These are phyloP conservation scores for Hypoxylon sp. DNA, from an alignment of 2,329 filamentous ascomycete genomes.

Conservation along the genomic window DNA sequence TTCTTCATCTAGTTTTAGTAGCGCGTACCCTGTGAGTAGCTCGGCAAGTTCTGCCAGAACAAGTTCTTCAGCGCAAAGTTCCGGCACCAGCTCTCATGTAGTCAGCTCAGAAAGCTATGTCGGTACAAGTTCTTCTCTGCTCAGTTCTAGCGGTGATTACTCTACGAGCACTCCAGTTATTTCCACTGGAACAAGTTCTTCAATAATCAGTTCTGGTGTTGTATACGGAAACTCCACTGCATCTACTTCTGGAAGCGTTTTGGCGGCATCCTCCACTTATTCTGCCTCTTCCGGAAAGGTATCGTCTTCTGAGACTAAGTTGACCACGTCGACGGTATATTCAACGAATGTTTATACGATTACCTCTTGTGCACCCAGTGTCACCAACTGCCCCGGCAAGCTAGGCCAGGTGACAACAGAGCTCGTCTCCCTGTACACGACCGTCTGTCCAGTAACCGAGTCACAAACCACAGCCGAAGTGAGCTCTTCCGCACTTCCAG, in stretches of 20 bases:
- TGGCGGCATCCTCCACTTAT: conserved; percentile 23
- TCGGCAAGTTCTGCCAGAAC: background rate
- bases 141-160: conserved; percentile 17
- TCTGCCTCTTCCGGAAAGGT: conserved; percentile 32
- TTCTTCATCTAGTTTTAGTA: conserved; percentile 19
- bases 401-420: conserved; percentile 52
- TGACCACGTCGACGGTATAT: conserved; percentile 51
- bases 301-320: conserved; percentile 22
- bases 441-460: conserved; percentile 49
- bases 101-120: conserved; percentile 13
- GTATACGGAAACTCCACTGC: conserved; percentile 41
- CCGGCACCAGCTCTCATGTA: conserved; percentile 11
- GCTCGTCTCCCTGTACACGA: conserved; percentile 52
- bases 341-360: conserved; percentile 52
- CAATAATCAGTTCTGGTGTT: conserved; percentile 36
- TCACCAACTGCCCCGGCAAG: conserved; percentile 49
- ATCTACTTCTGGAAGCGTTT: conserved; percentile 7
- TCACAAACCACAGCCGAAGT: conserved; percentile 27
- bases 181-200: conserved; percentile 18
- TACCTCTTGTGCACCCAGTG: conserved; percentile 49
- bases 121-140: conserved; percentile 12
- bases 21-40: conserved; percentile 5
- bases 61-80: conserved; percentile 18
- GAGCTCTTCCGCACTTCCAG: conserved; percentile 36
- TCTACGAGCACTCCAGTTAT: conserved; percentile 1